Conservation (phyloP, 257 asterid species). For the Lithospermum erythrorhizon region DNA sequence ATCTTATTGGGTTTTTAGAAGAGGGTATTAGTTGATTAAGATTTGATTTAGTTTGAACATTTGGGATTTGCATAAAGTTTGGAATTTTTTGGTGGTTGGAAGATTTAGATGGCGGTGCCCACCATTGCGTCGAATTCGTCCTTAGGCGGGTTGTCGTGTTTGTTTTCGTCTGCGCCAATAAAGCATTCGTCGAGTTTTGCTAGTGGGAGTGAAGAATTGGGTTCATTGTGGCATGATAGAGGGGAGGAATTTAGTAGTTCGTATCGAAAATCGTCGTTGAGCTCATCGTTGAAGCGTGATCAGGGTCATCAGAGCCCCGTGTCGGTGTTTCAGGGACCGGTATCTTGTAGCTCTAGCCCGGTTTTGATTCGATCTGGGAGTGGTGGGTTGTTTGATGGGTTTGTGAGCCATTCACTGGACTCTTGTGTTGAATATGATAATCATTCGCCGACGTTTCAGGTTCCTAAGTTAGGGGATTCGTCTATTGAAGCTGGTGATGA, state of each 20-base stretch:
- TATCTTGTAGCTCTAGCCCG: constrained; percentile 20
- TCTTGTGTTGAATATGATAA: constrained; percentile 59
- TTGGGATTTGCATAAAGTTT: no score
- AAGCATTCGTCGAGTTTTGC: constrained; percentile 52
- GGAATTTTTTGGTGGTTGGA: no score
- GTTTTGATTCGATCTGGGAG: constrained; percentile 37
- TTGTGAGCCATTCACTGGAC: constrained; percentile 61
- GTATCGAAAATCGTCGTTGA: constrained; percentile 48
- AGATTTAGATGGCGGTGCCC: constrained; percentile 54
- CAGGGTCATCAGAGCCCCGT: constrained; percentile 85
- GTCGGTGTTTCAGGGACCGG: constrained; percentile 73
- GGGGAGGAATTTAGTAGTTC: constrained; percentile 66
- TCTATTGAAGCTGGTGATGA: constrained; percentile 40
- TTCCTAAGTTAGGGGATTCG: constrained; percentile 21
- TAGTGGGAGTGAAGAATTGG: constrained; percentile 46
- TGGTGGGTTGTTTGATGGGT: constrained; percentile 52
- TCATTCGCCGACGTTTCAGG: constrained; percentile 26
- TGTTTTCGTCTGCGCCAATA: constrained; percentile 43
- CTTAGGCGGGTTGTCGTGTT: constrained; percentile 54
- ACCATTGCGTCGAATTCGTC: constrained; percentile 59
- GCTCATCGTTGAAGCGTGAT: constrained; percentile 67
- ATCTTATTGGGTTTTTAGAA: no score
- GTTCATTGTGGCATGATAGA: constrained; percentile 73
- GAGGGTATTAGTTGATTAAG: no score
- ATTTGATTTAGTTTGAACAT: no score